These are phyloP conservation scores for Rhododendron kiyosumense DNA, from an alignment of 148 eudicot species.

Conservation along the genomic window DNA sequence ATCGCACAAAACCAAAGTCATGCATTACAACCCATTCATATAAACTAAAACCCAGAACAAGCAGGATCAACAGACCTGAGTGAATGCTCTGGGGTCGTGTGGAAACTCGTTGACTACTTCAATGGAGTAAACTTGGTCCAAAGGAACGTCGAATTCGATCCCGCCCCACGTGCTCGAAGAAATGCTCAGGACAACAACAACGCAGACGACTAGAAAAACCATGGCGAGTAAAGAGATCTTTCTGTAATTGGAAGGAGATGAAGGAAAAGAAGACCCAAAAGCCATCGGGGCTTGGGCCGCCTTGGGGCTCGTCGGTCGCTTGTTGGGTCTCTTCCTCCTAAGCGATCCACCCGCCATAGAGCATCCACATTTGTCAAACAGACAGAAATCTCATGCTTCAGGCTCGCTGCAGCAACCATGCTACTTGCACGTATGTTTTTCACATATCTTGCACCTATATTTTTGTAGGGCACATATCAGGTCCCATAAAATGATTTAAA, in stretches of 20 bases:
- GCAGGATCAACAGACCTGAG: slow-evolving; percentile 45
- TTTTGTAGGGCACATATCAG: no score
- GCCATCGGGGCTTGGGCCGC: slow-evolving; percentile 22
- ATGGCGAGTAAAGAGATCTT: slow-evolving; percentile 23
- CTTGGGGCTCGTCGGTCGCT: slow-evolving; percentile 28
- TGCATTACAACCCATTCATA: not conserved
- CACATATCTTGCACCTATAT: no score
- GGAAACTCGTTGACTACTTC: slow-evolving; percentile 71
- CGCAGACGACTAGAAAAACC: slow-evolving; percentile 4
- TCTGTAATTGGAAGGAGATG: slow-evolving; percentile 10
- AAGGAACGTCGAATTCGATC: slow-evolving; percentile 8
- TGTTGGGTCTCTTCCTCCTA: slow-evolving; percentile 35
- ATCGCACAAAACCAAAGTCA: not conserved
- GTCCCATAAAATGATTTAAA: no score
- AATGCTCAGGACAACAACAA: slow-evolving; percentile 29
- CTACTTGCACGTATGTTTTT: no score
- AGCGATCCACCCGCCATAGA: slow-evolving; percentile 40
- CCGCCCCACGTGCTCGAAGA: slow-evolving; percentile 29
- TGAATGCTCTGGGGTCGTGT: slow-evolving; percentile 79
- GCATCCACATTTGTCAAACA: not conserved
- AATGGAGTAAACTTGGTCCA: slow-evolving; percentile 26
- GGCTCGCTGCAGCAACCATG: no score
- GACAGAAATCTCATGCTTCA: no score
- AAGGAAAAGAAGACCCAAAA: slow-evolving; percentile 11
- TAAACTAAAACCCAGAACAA: not conserved